Evolutionary conservation across 1,284 basidiomycete genomes (phyloP), one percentile per base, ranked within the genome.

Genomic region (Pascua sp.): DNA sequence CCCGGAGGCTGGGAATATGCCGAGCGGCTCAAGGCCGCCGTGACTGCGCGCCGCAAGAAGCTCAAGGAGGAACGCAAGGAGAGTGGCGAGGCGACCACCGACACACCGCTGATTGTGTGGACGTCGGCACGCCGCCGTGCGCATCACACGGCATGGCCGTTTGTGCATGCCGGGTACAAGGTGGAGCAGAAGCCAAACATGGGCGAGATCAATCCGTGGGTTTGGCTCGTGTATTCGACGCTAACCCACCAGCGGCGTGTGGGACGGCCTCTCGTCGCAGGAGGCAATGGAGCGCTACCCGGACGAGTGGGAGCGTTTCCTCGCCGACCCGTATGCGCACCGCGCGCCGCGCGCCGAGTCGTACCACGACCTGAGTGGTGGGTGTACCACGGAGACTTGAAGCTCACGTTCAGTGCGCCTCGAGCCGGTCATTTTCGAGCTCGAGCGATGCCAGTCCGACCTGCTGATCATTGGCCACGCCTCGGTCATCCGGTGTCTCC

Each of bases 1-100:
- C 89, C 91, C 2, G 87, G 88, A 0, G 95, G 95, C 7, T 92
- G 91, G 89, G 91, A 96, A 60, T 99, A 98, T 66, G 87, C 94
- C 0, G 88, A 92, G 67, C 83, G 81, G 42, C 80, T 95, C 57
- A 91, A 89, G 68, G 88, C 92, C 13, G 91, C 91, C 62, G 88
- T 94, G 10, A 80, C 88, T 1, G 86, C 91, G 53, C 81, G 88
- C 45, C 83, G 90, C 37, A 83, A 77, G 60, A 70, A 72, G 17
- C 57, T 73, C 18, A 49, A 65, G 38, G 84, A 88, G 66, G 82
- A 86, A 61, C 82, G 86, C 44, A 87, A 85, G 7, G 75, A 86
- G 16, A 81, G 85, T 58, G 78, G 77, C 36, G 75, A 76, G 54
- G 59, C 62, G 0, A 60, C 72, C 15, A 82, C 84, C 0, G 79